phyloP scores from a whole-genome alignment of 768 basidiomycete genomes.

The Cubamyces sp. region DNA sequence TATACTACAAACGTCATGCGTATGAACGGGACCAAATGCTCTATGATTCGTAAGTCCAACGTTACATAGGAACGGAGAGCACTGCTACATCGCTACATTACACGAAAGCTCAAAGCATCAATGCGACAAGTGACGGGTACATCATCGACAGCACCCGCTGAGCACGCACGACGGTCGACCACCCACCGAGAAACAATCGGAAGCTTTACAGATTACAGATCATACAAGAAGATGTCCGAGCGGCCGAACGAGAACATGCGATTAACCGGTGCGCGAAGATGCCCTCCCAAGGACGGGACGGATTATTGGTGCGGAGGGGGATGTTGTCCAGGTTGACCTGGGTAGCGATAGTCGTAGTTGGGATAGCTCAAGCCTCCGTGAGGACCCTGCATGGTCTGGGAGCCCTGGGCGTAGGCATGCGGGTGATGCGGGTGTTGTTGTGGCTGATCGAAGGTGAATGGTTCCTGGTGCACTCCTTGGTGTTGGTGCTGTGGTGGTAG shows the following conservation, averaged over 20 bases:
- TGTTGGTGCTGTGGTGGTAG: background rate
- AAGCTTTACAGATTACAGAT: too few relatives aligned
- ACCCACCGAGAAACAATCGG: too few relatives aligned
- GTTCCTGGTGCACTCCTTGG: constrained; percentile 16
- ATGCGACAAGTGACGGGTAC: background rate
- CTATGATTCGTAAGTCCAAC: background rate
- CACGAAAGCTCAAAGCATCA: background rate
- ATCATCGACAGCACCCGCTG: background rate
- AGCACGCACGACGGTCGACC: background rate
- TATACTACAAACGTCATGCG: too few relatives aligned
- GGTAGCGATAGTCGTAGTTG: constrained; percentile 11
- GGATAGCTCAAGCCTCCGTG: constrained; percentile 15
- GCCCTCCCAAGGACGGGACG: too few relatives aligned
- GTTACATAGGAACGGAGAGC: background rate
- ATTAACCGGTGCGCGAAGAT: too few relatives aligned
- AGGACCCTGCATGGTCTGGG: constrained; percentile 21
- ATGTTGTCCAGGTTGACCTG: constrained; percentile 5
- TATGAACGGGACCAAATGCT: background rate
- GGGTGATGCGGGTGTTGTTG: constrained; percentile 26
- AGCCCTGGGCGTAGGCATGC: constrained; percentile 15
- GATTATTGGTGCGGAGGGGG: constrained; percentile 1
- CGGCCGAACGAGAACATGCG: too few relatives aligned
- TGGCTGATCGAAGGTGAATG: constrained; percentile 30
- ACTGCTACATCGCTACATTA: constrained; percentile 2
- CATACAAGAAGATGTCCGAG: too few relatives aligned